Evolutionary conservation across 768 basidiomycete species (phyloP).

Genomic region (Pleurotus eryngii): DNA sequence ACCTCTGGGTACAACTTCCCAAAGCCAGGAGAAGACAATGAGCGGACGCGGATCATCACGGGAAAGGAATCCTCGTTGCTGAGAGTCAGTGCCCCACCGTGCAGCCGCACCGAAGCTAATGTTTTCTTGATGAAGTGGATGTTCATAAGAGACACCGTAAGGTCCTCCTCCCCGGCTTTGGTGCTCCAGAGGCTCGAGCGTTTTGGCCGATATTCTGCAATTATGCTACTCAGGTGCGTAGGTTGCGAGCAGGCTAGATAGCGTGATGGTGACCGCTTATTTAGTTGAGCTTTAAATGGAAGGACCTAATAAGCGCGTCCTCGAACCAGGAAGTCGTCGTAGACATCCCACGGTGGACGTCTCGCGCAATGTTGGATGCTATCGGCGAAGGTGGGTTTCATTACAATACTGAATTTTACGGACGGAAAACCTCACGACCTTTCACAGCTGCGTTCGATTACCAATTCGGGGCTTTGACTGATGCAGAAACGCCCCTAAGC

Average conservation of each 20-base stretch:
- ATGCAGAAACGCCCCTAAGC: constrained; percentile 32
- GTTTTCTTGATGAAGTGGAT: constrained; percentile 19
- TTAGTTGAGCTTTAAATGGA: constrained; percentile 38
- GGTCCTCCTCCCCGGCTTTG: constrained; percentile 45
- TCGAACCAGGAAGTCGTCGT: constrained; percentile 26
- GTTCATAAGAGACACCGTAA: constrained; percentile 45
- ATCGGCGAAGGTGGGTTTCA: constrained; percentile 40
- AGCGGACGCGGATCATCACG: constrained; percentile 28
- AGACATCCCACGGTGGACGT: constrained; percentile 33
- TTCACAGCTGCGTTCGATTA: constrained; percentile 48
- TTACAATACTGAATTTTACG: too few relatives aligned
- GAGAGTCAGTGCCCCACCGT: constrained; percentile 25
- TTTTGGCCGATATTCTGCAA: constrained; percentile 37
- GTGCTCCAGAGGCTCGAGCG: constrained; percentile 38
- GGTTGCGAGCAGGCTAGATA: too few relatives aligned
- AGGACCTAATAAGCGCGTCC: constrained; percentile 27
- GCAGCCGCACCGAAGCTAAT: constrained; percentile 3
- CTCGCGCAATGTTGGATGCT: constrained; percentile 46
- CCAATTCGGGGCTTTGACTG: constrained; percentile 37
- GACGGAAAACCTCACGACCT: too few relatives aligned
- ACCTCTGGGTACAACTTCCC: constrained; percentile 40
- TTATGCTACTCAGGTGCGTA: constrained; percentile 28
- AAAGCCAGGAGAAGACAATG: constrained; percentile 35
- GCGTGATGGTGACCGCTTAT: background rate
- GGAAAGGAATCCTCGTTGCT: constrained; percentile 39